Evolutionary conservation across 768 basidiomycete species (phyloP).

Genomic region (Clitopilus hobsonii): DNA sequence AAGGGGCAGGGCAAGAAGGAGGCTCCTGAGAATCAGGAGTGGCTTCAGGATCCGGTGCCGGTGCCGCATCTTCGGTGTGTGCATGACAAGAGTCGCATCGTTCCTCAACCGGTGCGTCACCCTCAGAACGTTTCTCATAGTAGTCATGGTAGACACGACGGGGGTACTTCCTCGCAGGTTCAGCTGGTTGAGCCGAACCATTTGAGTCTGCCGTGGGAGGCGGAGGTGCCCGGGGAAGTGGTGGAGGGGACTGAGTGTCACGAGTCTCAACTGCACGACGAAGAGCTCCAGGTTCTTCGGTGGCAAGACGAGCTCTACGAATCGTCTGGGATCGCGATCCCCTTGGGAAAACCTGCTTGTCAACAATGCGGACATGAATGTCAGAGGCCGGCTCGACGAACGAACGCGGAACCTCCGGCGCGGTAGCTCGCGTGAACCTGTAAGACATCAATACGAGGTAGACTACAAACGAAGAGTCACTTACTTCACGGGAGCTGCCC

Average conservation of each 20-base stretch:
- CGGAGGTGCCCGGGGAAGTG: constrained; percentile 1
- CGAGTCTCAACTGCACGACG: constrained; percentile 20
- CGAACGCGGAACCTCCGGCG: constrained; percentile 20
- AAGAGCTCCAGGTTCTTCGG: constrained; percentile 17
- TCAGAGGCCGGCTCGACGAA: constrained; percentile 18
- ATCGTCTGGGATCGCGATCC: constrained; percentile 15
- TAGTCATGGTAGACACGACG: constrained; percentile 21
- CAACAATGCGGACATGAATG: constrained; percentile 21
- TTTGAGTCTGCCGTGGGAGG: constrained; percentile 10
- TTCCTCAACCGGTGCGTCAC: not conserved
- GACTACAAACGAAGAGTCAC: constrained; percentile 1
- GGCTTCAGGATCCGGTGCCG: not conserved
- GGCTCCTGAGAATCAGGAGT: not conserved
- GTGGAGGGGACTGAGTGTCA: constrained; percentile 14
- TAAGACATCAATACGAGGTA: not conserved
- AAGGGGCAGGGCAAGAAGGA: not conserved
- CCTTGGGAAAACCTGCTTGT: constrained; percentile 18
- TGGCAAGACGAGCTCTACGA: constrained; percentile 23
- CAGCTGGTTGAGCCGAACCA: constrained; percentile 5
- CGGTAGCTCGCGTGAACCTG: constrained; percentile 23
- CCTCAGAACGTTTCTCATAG: constrained; percentile 23
- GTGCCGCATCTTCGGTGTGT: not conserved
- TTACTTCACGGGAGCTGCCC: constrained; percentile 36
- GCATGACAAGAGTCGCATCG: not conserved
- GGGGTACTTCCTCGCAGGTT: constrained; percentile 16